Evolutionary conservation across 2,329 filamentous ascomycete genomes (phyloP).

Genomic region (Colletotrichum sp.): DNA sequence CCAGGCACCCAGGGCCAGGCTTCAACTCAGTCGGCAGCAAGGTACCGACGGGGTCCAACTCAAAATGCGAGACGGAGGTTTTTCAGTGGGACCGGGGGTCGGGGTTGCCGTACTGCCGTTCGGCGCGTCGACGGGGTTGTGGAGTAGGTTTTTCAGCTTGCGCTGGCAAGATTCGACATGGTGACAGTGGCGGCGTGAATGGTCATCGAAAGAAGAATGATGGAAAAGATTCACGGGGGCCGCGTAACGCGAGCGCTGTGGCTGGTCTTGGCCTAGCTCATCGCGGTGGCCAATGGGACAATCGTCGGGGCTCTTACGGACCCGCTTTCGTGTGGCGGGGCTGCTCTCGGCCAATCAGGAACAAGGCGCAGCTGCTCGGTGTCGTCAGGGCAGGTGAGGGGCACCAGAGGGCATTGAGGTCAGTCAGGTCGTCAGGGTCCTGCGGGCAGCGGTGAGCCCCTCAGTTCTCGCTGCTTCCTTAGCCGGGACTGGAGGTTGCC

Average conservation of each 20-base stretch:
- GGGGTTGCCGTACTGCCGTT: neutral
- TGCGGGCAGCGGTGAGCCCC: neutral
- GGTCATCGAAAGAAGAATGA: neutral
- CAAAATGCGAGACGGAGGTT: neutral
- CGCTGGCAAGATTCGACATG: neutral
- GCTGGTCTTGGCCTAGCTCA: neutral
- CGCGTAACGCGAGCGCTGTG: slow-evolving; percentile 11
- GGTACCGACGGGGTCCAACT: neutral
- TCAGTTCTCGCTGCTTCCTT: neutral
- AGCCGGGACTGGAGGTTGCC: neutral
- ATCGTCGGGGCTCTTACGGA: fast-evolving
- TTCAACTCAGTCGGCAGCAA: neutral
- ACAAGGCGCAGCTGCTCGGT: neutral
- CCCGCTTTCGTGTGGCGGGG: neutral
- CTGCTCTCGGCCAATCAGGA: neutral
- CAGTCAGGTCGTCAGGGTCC: slow-evolving; percentile 7
- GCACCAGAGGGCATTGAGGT: neutral
- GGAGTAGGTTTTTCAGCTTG: neutral
- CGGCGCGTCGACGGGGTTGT: neutral
- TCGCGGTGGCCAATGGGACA: neutral
- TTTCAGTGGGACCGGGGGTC: neutral
- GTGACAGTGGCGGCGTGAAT: neutral
- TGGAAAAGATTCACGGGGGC: neutral
- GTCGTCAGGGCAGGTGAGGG: neutral
- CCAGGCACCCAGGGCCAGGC: neutral